A percentile compares a stretch with the other conserved stretches of the same genome.
phyloP scores from a whole-genome alignment of 306 rosid species.

The cucumber (Cucumis sativus) region Cucumber_9930_V3 NC_026658.2:23634501-23635000 shows the following conservation, averaged over 20 bases:
- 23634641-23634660: background rate
- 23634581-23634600: background rate
- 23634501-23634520: background rate
- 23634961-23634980: constrained; percentile 8
- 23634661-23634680: background rate
- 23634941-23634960: constrained; percentile 83
- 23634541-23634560: background rate
- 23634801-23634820: constrained; percentile 94
- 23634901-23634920: constrained; percentile 63
- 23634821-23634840: constrained; percentile 94
- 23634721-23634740: background rate
- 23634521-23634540: background rate
- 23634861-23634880: constrained; percentile 33
- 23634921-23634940: constrained; percentile 67
- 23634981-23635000: background rate
- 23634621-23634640: background rate
- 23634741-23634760: constrained; percentile 65
- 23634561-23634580: background rate
- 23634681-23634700: background rate
- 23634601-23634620: background rate
- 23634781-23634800: constrained; percentile 49
- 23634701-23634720: background rate
- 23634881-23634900: constrained; percentile 26
- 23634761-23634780: constrained; percentile 63
- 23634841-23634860: constrained; percentile 87